phyloP scores from a whole-genome alignment of 306 rosid genomes.

The Medicago arabica region DNA sequence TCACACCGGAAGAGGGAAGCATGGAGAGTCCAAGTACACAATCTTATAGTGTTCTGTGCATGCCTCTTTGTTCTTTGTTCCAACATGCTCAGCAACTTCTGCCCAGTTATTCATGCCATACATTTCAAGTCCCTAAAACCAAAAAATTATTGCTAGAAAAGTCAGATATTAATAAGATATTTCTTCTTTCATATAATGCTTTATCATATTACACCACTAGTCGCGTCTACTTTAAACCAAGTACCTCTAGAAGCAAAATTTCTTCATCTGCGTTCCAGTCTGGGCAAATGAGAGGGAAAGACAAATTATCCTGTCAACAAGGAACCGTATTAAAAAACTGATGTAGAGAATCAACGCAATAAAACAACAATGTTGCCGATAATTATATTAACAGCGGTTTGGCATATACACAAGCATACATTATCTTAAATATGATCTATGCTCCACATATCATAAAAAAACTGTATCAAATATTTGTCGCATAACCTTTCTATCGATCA shows the following conservation, averaged over 20 bases:
- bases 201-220: conserved; percentile 22
- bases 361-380: neutral
- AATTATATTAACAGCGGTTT: neutral
- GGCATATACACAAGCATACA: conserved; percentile 24
- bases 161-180: conserved; percentile 20
- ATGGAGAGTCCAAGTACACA: conserved; percentile 76
- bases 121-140: conserved; percentile 86
- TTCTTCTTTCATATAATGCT: conserved; percentile 27
- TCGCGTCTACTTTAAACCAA: conserved; percentile 30
- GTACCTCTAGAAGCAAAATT: conserved; percentile 93
- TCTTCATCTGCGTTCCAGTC: conserved; percentile 99
- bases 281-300: conserved; percentile 92
- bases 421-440: too few relatives aligned
- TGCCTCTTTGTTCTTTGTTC: conserved; percentile 89
- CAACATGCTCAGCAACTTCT: conserved; percentile 99
- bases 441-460: too few relatives aligned
- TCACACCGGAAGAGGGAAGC: conserved; percentile 94
- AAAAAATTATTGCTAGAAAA: conserved; percentile 30
- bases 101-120: conserved; percentile 97
- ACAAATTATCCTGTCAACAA: conserved; percentile 81
- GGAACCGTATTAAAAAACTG: conserved; percentile 35
- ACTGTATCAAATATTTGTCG: neutral
- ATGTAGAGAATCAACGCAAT: neutral
- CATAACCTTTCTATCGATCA: too few relatives aligned
- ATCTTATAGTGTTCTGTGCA: conserved; percentile 87